Base-by-base conservation (phyloP, 1,284 basidiomycete species). In the Boletellus sp. region DNA sequence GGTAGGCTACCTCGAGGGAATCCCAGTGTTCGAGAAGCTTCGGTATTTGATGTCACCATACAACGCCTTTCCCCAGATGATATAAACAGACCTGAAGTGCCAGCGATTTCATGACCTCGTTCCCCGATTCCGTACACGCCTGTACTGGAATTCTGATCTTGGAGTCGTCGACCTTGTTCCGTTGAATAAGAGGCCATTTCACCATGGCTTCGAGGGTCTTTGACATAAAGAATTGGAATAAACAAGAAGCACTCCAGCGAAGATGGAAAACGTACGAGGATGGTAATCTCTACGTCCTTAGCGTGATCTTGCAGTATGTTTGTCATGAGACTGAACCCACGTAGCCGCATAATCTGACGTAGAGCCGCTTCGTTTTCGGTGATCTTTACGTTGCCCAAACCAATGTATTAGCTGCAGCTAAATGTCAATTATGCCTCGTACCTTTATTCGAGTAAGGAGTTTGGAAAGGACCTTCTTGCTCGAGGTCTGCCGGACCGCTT, bases 141-240 rank as follows among this genome's bases (percentile, higher is more conserved):
- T 77, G 70, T n/a, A 96, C 81, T 6, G 82, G 77, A 16, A 78
- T 69, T 51, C 81, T 78, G 39, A 96, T 82, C 59, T 82, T 82
- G 0, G 91, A 92, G 61, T 92, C 90, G 50, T 93, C 90, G 27
- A 99, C 84, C 70, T 99, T 99, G 72, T 97, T 97, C 40, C 90
- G 81, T 42, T 87, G 85, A 41, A 91, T 74, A 21, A 97, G 70
- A 0, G 91, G 91, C 94, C 93, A 97, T 5, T 70, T 73, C 44
- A 68, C 58, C 76, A 96, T 82, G 54, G 82, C 83, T 60, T 87
- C 79, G 47, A 95, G 68, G 2, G 82, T 78, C 90, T 30, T 52
- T 23, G 20, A 47, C 4, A 41, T 20, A 36, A 36, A 35, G 16
- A 30, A 22, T 30, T 22, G 11, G 14, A 17, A 30, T 37, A 42